Percentiles rank a stretch among this genome's conserved stretches.
These are phyloP conservation scores for Phytophthora gonapodyides DNA, from an alignment of 352 stramenopile genomes.

Conservation along the genomic window DNA sequence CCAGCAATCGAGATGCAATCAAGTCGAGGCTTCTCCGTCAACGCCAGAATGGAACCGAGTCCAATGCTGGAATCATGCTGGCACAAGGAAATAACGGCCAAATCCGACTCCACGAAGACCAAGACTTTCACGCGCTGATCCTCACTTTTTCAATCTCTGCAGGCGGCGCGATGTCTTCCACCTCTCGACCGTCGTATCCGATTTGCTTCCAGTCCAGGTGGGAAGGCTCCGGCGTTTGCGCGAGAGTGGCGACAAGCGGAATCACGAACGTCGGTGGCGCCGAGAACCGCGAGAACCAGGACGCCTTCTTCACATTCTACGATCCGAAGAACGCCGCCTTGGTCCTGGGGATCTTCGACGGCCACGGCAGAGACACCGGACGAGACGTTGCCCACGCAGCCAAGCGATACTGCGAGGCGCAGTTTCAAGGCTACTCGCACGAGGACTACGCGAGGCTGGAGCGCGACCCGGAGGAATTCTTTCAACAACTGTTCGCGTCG, in stretches of 20 bases:
- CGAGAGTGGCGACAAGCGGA: constrained; percentile 45
- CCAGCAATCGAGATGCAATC: too few relatives aligned
- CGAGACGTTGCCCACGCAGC: constrained; percentile 67
- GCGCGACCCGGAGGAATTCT: constrained; percentile 49
- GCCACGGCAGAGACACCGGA: constrained; percentile 81
- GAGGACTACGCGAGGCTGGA: constrained; percentile 60
- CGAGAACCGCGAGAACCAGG: constrained; percentile 83
- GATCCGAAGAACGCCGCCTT: constrained; percentile 42
- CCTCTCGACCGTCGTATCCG: constrained; percentile 9
- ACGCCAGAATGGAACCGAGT: too few relatives aligned
- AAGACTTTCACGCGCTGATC: constrained; percentile 1
- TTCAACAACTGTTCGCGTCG: constrained; percentile 54
- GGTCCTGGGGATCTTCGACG: constrained; percentile 85
- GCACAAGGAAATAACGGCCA: too few relatives aligned
- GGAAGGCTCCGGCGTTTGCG: constrained; percentile 7
- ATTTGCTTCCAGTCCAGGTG: constrained; percentile 28
- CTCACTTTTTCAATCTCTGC: constrained; percentile 22
- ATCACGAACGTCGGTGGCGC: constrained; percentile 60
- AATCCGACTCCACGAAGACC: neutral
- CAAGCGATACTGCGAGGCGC: constrained; percentile 62
- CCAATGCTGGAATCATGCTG: too few relatives aligned
- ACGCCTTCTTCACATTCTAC: constrained; percentile 83
- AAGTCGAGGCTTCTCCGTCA: too few relatives aligned
- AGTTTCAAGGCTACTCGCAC: constrained; percentile 54
- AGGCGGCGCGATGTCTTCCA: constrained; percentile 19